Conservation (phyloP, 1,139 yeast species). For the Candida mesenterica region DNA sequence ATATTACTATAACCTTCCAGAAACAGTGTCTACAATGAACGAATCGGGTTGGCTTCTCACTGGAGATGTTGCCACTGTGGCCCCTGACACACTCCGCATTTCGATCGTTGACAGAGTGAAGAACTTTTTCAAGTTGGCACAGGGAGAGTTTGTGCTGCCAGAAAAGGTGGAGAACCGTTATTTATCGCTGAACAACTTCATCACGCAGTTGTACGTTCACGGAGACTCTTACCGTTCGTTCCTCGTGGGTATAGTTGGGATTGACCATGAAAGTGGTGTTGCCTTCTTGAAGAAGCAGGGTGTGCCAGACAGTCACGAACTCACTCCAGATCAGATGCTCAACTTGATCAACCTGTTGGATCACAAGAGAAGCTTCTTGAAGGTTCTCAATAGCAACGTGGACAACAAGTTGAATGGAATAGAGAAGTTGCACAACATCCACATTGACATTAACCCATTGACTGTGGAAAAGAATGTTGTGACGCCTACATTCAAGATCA, state of each 20-base stretch:
- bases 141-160: constrained; percentile 46
- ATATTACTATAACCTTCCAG: constrained; percentile 58
- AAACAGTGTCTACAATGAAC: constrained; percentile 53
- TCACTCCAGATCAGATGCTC: constrained; percentile 22
- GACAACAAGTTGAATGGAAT: constrained; percentile 29
- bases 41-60: constrained; percentile 54
- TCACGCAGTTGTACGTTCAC: constrained; percentile 40
- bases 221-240: constrained; percentile 65
- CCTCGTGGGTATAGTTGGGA: constrained; percentile 53
- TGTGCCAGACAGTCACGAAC: constrained; percentile 5
- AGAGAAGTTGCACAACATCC: constrained; percentile 38
- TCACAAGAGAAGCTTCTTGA: constrained; percentile 25
- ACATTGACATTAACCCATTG: constrained; percentile 38
- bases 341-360: constrained; percentile 25
- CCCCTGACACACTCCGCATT: constrained; percentile 23
- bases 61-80: constrained; percentile 40
- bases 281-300: constrained; percentile 24
- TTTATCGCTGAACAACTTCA: constrained; percentile 30
- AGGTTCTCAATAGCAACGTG: constrained; percentile 28
- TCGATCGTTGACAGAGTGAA: constrained; percentile 43
- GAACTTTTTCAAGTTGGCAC: constrained; percentile 44
- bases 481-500: constrained; percentile 43
- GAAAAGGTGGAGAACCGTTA: constrained; percentile 42
- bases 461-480: constrained; percentile 37
- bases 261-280: constrained; percentile 35